Conservation (phyloP, 345 rosid genomes). For the Microcos paniculata region DNA sequence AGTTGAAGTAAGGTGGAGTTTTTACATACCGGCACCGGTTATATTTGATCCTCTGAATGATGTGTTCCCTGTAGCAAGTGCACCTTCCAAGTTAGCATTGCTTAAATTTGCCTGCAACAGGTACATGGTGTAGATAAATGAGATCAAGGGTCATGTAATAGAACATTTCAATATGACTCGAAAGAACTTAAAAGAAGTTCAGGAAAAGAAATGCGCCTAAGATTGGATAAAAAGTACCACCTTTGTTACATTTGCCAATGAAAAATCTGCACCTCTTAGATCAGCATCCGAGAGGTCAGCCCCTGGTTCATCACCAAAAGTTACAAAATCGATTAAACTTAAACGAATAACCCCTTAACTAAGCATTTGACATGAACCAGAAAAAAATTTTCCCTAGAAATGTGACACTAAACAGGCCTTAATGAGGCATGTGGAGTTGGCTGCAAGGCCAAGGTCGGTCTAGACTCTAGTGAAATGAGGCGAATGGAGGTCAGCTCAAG, state of each 20-base stretch:
- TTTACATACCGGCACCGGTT: slow-evolving; percentile 71
- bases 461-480: background rate
- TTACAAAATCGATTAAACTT: background rate
- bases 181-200: background rate
- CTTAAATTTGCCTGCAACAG: slow-evolving; percentile 69
- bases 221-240: slow-evolving; percentile 46
- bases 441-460: too few relatives aligned
- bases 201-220: background rate
- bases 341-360: background rate
- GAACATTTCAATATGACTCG: background rate
- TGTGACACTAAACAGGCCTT: too few relatives aligned
- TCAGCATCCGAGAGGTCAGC: slow-evolving; percentile 95
- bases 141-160: background rate
- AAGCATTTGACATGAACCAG: background rate
- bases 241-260: slow-evolving; percentile 91
- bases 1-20: background rate
- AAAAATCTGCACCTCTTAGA: slow-evolving; percentile 84
- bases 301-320: slow-evolving; percentile 37
- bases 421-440: too few relatives aligned
- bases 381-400: too few relatives aligned
- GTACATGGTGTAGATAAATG: background rate
- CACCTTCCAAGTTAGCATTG: slow-evolving; percentile 95
- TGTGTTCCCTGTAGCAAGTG: slow-evolving; percentile 86
- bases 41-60: slow-evolving; percentile 90
- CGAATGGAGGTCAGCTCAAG: background rate